Conservation (phyloP, 2,329 filamentous ascomycete species). For the Aspergillus sp. region DNA sequence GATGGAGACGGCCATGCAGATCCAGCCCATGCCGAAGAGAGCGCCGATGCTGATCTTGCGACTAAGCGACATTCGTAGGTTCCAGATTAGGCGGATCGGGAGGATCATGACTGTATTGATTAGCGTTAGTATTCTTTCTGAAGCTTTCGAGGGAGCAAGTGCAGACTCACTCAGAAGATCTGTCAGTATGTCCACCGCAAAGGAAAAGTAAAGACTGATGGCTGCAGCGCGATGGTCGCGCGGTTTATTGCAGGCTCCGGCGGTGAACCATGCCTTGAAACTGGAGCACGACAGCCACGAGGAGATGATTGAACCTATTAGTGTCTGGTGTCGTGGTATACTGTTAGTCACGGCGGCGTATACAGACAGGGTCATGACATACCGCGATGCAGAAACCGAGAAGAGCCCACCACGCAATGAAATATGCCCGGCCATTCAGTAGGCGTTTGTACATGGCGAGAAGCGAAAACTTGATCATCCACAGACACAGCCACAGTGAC, state of each 20-base stretch:
- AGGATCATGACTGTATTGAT: slow-evolving; percentile 35
- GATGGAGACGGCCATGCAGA: slow-evolving; percentile 25
- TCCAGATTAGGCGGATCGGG: slow-evolving; percentile 36
- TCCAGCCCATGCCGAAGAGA: slow-evolving; percentile 25
- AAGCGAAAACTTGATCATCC: slow-evolving; percentile 42
- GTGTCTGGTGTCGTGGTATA: slow-evolving; percentile 22
- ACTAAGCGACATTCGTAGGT: slow-evolving; percentile 31
- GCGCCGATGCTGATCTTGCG: slow-evolving; percentile 34
- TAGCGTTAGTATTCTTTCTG: not conserved
- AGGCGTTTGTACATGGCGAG: slow-evolving; percentile 41
- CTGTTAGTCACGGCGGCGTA: not conserved
- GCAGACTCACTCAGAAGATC: slow-evolving; percentile 33
- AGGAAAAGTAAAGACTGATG: slow-evolving; percentile 36
- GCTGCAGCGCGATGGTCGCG: slow-evolving; percentile 31
- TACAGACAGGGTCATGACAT: slow-evolving; percentile 6
- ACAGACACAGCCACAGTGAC: slow-evolving; percentile 40
- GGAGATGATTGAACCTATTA: slow-evolving; percentile 37
- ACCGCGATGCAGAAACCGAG: slow-evolving; percentile 35
- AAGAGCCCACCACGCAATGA: slow-evolving; percentile 36
- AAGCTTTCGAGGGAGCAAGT: not conserved
- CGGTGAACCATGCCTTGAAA: slow-evolving; percentile 37
- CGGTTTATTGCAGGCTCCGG: slow-evolving; percentile 23
- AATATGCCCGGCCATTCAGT: slow-evolving; percentile 30
- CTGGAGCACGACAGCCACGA: slow-evolving; percentile 34
- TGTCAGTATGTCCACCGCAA: slow-evolving; percentile 34